phyloP scores from a whole-genome alignment of 192 early-diverging fungal genomes.

The Coemansia guatemalensis region DNA sequence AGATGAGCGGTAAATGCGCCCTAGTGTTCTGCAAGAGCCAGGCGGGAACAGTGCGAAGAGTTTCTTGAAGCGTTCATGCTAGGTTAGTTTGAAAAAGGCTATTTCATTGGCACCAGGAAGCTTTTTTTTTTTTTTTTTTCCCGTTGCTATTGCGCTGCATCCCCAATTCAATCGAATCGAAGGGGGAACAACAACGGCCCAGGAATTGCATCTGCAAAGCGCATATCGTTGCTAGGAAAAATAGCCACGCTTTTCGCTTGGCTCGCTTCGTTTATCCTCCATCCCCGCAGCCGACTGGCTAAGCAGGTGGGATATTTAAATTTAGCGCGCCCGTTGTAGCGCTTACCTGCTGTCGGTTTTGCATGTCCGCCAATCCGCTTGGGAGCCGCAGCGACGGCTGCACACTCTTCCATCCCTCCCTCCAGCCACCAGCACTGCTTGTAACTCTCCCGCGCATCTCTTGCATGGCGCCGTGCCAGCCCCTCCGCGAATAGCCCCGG shows the following conservation, averaged over 20 bases:
- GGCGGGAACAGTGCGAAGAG: background rate
- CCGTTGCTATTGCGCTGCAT: background rate
- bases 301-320: background rate
- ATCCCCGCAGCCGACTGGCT: too few species aligned
- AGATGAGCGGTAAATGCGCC: background rate
- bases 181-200: background rate
- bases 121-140: too few species aligned
- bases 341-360: background rate
- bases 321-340: background rate
- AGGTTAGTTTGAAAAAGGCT: background rate
- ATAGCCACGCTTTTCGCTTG: background rate
- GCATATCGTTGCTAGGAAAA: background rate
- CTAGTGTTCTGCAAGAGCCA: background rate
- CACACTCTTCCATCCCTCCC: background rate
- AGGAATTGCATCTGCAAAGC: background rate
- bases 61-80: background rate
- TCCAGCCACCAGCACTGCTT: background rate
- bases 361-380: background rate
- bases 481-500: background rate
- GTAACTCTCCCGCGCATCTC: background rate
- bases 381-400: background rate
- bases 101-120: background rate
- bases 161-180: background rate
- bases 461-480: background rate
- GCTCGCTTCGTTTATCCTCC: background rate